Evolutionary conservation across 352 stramenopile genomes (phyloP), one percentile per base, ranked within the genome.

Genomic region (Phytophthora boehmeriae): DNA sequence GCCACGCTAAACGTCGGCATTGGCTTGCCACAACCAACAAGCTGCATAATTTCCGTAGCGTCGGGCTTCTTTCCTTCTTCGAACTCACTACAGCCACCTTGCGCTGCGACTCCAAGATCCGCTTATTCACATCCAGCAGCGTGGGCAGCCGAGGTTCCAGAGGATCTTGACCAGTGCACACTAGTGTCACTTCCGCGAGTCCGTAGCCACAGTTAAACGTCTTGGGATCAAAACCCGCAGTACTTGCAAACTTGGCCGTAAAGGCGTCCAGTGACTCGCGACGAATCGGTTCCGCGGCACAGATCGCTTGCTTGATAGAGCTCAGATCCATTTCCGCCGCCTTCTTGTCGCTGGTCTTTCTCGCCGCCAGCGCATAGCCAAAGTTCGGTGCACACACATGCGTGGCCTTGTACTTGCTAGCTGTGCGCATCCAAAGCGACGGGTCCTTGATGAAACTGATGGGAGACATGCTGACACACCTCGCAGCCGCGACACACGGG

Each of bases 371-470:
- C 1, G 84, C 81, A 46, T 90, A 95, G 8, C 78, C 86, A 73
- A 95, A 95, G 66, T 92, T 92, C 0, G 86, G 86, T 0, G 84
- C 86, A 38, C 81, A 92, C 20, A 92, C 65, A 49, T 93, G 84
- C 23, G 84, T 92, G 17, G 79, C 84, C 66, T 82, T 84, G 74
- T 95, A 93, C 66, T 86, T 83, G 49, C 75, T 79, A 9, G 73
- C 79, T 10, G 75, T 83, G 17, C 82, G 80, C 78, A 95, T 92
- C 86, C 86, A 95, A 28, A 95, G 62, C 13, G 75, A 68, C 1
- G 86, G 86, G 68, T 95, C 83, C 59, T 93, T 93, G 69, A 95
- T 92, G 62, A 95, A 95, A 42, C 80, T 90, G 49, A 92, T 87
- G 9, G 86, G 86, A 53, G 86, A 95, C 81, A 93, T 92, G 36